Evolutionary conservation across 1,284 basidiomycete genomes (phyloP).

Genomic region (Chalciporus sp.): DNA sequence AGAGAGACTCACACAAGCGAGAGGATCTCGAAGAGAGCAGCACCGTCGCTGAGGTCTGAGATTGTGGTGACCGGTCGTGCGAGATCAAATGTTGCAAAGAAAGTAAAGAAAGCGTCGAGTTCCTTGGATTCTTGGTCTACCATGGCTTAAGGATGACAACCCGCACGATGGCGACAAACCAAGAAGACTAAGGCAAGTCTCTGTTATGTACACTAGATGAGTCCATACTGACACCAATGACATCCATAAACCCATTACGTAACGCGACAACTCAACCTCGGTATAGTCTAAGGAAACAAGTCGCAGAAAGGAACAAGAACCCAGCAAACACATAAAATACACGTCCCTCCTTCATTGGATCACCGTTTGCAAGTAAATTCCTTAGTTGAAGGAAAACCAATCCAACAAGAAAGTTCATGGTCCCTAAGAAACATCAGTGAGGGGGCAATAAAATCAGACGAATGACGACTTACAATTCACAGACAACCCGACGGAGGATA

Average conservation of each 20-base stretch:
- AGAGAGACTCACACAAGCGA: slow-evolving; percentile 62
- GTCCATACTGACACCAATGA: background rate
- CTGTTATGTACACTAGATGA: too few relatives aligned
- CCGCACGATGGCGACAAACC: slow-evolving; percentile 3
- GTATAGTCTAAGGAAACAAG: slow-evolving; percentile 45
- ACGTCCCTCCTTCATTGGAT: slow-evolving; percentile 70
- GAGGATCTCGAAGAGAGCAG: slow-evolving; percentile 71
- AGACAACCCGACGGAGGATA: slow-evolving; percentile 83
- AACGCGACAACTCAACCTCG: slow-evolving; percentile 24
- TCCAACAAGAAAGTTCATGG: slow-evolving; percentile 81
- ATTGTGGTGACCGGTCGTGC: slow-evolving; percentile 59
- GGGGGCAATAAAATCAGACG: background rate
- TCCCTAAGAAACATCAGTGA: slow-evolving; percentile 53
- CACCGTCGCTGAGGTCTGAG: slow-evolving; percentile 75
- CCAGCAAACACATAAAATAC: slow-evolving; percentile 82
- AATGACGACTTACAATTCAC: slow-evolving; percentile 67
- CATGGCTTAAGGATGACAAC: slow-evolving; percentile 32
- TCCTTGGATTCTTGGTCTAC: slow-evolving; percentile 59
- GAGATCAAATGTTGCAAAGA: slow-evolving; percentile 75
- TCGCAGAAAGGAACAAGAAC: slow-evolving; percentile 43
- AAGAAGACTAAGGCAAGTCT: background rate
- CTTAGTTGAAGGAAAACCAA: slow-evolving; percentile 83
- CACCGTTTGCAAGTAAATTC: slow-evolving; percentile 66
- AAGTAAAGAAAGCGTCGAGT: slow-evolving; percentile 75
- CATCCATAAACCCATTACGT: slow-evolving; percentile 25